Base-by-base conservation (phyloP, 2,329 filamentous ascomycete genomes). In the Cylindrodendrum hubeiense region DNA sequence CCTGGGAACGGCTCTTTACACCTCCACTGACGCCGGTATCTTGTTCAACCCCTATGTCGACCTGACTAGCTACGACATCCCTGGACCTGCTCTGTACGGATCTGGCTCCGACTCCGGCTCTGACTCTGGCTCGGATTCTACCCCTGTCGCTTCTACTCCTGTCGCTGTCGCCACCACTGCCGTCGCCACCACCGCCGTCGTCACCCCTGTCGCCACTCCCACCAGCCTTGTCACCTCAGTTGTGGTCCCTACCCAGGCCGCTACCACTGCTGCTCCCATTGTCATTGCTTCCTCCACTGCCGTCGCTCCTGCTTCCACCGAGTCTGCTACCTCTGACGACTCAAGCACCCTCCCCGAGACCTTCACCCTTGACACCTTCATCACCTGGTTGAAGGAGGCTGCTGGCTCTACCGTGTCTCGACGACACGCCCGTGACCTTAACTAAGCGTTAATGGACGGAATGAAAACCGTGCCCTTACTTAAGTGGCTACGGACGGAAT, bases 1-100 rank as follows among this genome's bases (percentile, higher is more conserved):
- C 17, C 57, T 79, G n/a, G 77, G 73, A 17, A 76, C 75, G 30
- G 67, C 74, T 51, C 74, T 78, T 30, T 73, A 78, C 70, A 75
- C 67, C 13, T 51, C 72, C 39, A 69, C 68, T n/a, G 75, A 79
- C 60, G 60, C 75, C 2, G 77, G 77, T 49, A 78, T 79, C 56
- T 65, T 72, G 52, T 79, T 79, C 59, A 74, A 78, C 63, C 74
- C 74, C 47, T 78, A 78, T 71, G 65, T 65, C 24, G 67, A 66
- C 1, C 21, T 74, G 28, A 67, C 53, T 15, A 70, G 61, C 60
- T 78, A 78, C 63, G 63, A 71, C 15, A 73, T 78, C 13, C 75
- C 76, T 13, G 75, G 75, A 5, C 75, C 76, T 54, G 67, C 74
- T 30, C 67, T 79, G 30, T 76, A 74, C 28, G 68, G 65, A 8